Evolutionary conservation across 2,329 filamentous ascomycete genomes (phyloP).

Genomic region (Beauveria medogensis): DNA sequence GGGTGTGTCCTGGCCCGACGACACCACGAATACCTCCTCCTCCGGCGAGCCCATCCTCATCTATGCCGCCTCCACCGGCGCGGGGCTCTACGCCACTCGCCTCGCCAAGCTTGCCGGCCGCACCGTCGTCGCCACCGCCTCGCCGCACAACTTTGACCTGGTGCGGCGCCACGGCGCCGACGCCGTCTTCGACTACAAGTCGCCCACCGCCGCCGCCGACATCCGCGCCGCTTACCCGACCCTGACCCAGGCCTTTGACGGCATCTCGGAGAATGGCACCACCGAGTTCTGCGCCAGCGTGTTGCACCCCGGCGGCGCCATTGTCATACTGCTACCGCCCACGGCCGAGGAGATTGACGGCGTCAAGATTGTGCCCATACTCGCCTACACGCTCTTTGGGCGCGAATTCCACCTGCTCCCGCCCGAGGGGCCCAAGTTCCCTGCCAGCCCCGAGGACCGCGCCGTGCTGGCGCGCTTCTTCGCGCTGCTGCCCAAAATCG

Average conservation of each 20-base stretch:
- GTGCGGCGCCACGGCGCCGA: constrained; percentile 35
- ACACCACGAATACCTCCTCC: constrained; percentile 7
- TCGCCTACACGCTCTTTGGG: constrained; percentile 20
- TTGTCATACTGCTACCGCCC: constrained; percentile 19
- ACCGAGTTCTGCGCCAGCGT: constrained; percentile 21
- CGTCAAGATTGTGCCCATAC: constrained; percentile 17
- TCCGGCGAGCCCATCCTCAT: constrained; percentile 24
- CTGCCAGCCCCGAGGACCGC: constrained; percentile 19
- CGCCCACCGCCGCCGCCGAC: constrained; percentile 13
- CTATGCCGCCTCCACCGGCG: constrained; percentile 42
- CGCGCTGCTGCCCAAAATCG: constrained; percentile 13
- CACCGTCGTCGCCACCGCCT: constrained; percentile 35
- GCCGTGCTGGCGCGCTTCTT: constrained; percentile 18
- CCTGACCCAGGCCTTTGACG: constrained; percentile 23
- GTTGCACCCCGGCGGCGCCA: constrained; percentile 20
- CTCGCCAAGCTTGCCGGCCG: constrained; percentile 34
- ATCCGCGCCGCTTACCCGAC: constrained; percentile 17
- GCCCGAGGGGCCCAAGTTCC: constrained; percentile 21
- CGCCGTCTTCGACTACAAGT: constrained; percentile 34
- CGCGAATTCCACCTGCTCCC: constrained; percentile 19
- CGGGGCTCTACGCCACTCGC: constrained; percentile 39
- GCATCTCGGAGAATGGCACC: constrained; percentile 24
- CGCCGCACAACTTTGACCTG: constrained; percentile 32
- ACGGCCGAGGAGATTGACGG: constrained; percentile 15
- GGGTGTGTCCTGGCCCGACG: constrained; percentile 15